Evolutionary conservation across 192 early-diverging fungal genomes (phyloP).

Genomic region (Entomortierella beljakovae): DNA sequence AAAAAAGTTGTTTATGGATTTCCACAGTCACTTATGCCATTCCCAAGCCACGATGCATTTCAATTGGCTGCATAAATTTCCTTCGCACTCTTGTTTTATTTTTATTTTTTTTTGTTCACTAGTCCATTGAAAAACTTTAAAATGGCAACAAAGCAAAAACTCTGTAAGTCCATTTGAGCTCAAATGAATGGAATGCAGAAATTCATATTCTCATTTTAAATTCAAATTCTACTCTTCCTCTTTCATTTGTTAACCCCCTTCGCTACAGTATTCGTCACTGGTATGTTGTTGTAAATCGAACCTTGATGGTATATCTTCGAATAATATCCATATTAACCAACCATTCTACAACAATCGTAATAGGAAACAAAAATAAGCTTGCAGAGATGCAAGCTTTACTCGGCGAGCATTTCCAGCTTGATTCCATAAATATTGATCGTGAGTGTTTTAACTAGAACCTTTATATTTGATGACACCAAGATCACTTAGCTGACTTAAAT

Average conservation of each 20-base stretch:
- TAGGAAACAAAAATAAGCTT: slow-evolving; percentile 97
- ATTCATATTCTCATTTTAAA: not conserved
- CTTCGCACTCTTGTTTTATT: not conserved
- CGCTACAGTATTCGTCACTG: slow-evolving; percentile 15
- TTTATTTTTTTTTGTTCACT: not conserved
- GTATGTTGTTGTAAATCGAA: not conserved
- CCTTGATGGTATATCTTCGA: not conserved
- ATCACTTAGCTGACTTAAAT: not conserved
- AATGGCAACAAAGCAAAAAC: slow-evolving; percentile 13
- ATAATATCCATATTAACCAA: not conserved
- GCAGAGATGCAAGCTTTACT: slow-evolving; percentile 90
- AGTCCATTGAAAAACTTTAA: not conserved
- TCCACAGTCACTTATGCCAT: not conserved
- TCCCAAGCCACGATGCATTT: not conserved
- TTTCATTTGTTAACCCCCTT: not conserved
- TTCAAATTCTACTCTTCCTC: not conserved
- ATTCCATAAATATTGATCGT: slow-evolving; percentile 78
- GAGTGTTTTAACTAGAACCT: slow-evolving; percentile 31
- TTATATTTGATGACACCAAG: not conserved
- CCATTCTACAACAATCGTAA: not conserved
- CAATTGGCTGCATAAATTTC: no score
- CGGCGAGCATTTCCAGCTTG: slow-evolving; percentile 69
- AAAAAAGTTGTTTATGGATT: slow-evolving; percentile 10
- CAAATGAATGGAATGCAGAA: not conserved
- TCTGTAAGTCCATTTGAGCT: slow-evolving; percentile 12